Evolutionary conservation across 441 rosid species (phyloP), one percentile per base, ranked within the genome.

Genomic region (Theobroma grandiflorum): DNA sequence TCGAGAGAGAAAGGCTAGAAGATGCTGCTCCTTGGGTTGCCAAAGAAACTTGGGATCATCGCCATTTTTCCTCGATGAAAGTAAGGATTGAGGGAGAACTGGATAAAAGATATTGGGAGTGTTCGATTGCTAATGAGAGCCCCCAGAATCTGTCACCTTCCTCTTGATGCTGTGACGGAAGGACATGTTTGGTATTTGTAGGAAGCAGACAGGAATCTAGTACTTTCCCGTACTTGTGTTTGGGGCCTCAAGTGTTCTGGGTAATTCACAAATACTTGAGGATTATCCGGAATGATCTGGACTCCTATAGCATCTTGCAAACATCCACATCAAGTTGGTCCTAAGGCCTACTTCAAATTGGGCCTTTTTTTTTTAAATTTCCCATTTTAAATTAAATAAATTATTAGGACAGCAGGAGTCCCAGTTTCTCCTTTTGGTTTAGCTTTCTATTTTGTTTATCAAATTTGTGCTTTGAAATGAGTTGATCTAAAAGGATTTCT

Each of bases 1-100:
- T 55, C 73, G 26, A 77, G 67, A 37, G 79, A 78, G 70, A 59
- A 78, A 2, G 80, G 80, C 22, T 73, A 78, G 20, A 77, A 76
- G 55, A 49, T 11, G 79, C 22, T 67, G 79, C 76, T 66, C 26
- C 72, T 38, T 55, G 65, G 63, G 57, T 67, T 65, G 40, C 82
- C 68, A 42, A 78, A 74, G 26, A 78, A 67, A 74, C 81, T 78
- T 65, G 79, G 79, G 67, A 65, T 65, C 70, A 65, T 1, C 26
- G 47, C 14, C 70, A 37, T 65, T 65, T 59, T 31, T 4, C 1
- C 61, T 62, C 0, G 26, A 4, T 26, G 22, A 18, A 55, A 58
- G 3, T 9, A 26, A 59, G 2, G 64, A 11, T 11, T 11, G 62
- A 20, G 8, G 4, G 6, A 38, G 8, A 37, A 38, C 1, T 4